Base-by-base conservation (phyloP, 805 yeast species). In the Candida berthetii region DNA sequence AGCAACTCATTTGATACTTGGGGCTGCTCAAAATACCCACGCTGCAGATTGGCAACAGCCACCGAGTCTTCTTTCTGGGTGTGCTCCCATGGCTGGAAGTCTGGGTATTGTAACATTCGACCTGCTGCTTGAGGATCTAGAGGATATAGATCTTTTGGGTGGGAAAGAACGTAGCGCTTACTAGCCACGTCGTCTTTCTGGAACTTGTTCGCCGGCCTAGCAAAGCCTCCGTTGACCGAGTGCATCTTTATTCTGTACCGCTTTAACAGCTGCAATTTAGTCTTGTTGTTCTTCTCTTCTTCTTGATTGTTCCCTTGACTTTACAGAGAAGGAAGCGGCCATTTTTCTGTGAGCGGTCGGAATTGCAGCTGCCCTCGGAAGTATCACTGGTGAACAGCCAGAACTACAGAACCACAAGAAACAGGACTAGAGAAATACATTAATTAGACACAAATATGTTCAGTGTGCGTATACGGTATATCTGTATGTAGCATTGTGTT, bases 51-150 rank as follows among this genome's bases (percentile, higher is more conserved):
- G 28, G 66, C 72, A 38, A 72, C 68, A 52, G 82, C 72, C 20
- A 77, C 58, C 4, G 62, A 67, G 48, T 77, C 80, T 44, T 82
- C 88, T 10, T 65, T 66, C 9, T 67, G 47, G 6, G 72, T 69
- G 50, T 80, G 87, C 32, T 65, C 64, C 93, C 95, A 86, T 0
- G 88, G 82, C 32, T 60, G 62, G 55, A 76, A 85, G 57, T 85
- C 95, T 0, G 95, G 95, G 50, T 73, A 84, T 7, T 62, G 61
- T 7, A 40, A 22, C 2, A 17, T 18, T 5, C n/a, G 16, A 25
- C 33, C n/a, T 15, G 41, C 11, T 25, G 24, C 25, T 18, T 48
- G 36, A 9, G 47, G 40, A 50, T 53, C 57, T 28, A 66, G 45
- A 9, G 69, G 61, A 39, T 49, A 60, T 5, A 66, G 64, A n/a